Evolutionary conservation across 1,284 basidiomycete species (phyloP).

Genomic region (Melampsora larici-populina): DNA sequence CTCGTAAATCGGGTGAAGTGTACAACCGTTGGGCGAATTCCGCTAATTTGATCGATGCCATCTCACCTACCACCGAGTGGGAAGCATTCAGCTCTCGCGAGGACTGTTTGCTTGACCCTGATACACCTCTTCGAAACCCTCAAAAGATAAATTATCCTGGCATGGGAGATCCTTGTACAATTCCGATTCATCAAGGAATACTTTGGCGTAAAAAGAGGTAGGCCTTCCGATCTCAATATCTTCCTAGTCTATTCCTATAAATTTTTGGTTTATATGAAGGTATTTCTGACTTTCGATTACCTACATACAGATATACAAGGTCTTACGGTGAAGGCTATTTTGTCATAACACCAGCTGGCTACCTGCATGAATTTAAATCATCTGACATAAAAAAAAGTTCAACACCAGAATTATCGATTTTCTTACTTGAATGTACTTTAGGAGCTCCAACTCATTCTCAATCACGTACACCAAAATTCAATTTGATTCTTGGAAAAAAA

Average conservation of each 20-base stretch:
- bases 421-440: slow-evolving; percentile 54
- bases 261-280: slow-evolving; percentile 51
- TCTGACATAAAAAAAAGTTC: slow-evolving; percentile 53
- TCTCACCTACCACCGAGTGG: slow-evolving; percentile 93
- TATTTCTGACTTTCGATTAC: not conserved
- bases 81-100: slow-evolving; percentile 91
- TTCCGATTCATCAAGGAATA: slow-evolving; percentile 82
- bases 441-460: slow-evolving; percentile 53
- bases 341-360: slow-evolving; percentile 90
- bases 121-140: slow-evolving; percentile 68
- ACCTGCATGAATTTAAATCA: slow-evolving; percentile 62
- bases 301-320: not conserved
- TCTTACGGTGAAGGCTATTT: slow-evolving; percentile 69
- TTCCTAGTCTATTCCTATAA: slow-evolving; percentile 62
- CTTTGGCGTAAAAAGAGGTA: slow-evolving; percentile 96
- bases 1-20: slow-evolving; percentile 73
- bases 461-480: slow-evolving; percentile 54
- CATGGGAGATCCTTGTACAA: slow-evolving; percentile 85
- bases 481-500: slow-evolving; percentile 48
- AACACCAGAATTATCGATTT: slow-evolving; percentile 52
- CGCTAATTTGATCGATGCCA: slow-evolving; percentile 72
- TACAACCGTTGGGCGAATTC: slow-evolving; percentile 77
- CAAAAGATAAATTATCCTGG: slow-evolving; percentile 77
- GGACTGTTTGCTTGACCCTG: slow-evolving; percentile 94
- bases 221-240: slow-evolving; percentile 58